A percentile compares a stretch with the other conserved stretches of the same genome.
These are phyloP conservation scores for Aspergillus intermedius DNA, from an alignment of 2,329 filamentous ascomycete genomes.

Conservation along the genomic window DNA sequence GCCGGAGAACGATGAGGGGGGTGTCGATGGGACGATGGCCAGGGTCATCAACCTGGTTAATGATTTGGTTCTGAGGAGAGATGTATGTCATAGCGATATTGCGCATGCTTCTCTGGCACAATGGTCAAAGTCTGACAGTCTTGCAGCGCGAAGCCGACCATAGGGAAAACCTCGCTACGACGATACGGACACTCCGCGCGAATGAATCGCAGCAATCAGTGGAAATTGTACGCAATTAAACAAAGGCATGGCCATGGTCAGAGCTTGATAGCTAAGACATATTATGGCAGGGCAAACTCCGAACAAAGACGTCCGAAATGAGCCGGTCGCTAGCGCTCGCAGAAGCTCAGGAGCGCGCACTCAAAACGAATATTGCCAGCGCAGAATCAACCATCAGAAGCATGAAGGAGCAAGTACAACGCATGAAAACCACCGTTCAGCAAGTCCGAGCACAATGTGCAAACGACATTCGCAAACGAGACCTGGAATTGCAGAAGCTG, in stretches of 20 bases:
- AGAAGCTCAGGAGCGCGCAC: slow-evolving; percentile 64
- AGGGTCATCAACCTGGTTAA: slow-evolving; percentile 89
- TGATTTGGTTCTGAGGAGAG: slow-evolving; percentile 81
- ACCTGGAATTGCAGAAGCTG: slow-evolving; percentile 78
- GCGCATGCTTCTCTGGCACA: background rate
- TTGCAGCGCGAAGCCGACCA: slow-evolving; percentile 78
- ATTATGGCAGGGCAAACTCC: slow-evolving; percentile 43
- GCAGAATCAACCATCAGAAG: slow-evolving; percentile 67
- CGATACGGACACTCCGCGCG: slow-evolving; percentile 67
- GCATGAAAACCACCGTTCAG: slow-evolving; percentile 69
- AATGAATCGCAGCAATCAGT: slow-evolving; percentile 67
- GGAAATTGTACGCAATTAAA: slow-evolving; percentile 51
- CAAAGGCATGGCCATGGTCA: slow-evolving; percentile 10
- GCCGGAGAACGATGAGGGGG: slow-evolving; percentile 56
- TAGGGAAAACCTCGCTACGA: slow-evolving; percentile 72
- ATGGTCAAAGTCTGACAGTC: slow-evolving; percentile 6
- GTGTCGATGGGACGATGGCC: slow-evolving; percentile 64
- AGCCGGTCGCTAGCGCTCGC: slow-evolving; percentile 51
- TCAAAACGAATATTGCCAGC: slow-evolving; percentile 63
- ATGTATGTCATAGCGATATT: slow-evolving; percentile 55
- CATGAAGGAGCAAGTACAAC: slow-evolving; percentile 76
- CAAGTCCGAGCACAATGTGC: slow-evolving; percentile 83
- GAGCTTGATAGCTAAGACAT: background rate
- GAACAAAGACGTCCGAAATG: slow-evolving; percentile 51
- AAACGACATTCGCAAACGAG: slow-evolving; percentile 83